Evolutionary conservation across 768 basidiomycete genomes (phyloP), one percentile per base, ranked within the genome.

Genomic region (Macrolepiota dolichaula): DNA sequence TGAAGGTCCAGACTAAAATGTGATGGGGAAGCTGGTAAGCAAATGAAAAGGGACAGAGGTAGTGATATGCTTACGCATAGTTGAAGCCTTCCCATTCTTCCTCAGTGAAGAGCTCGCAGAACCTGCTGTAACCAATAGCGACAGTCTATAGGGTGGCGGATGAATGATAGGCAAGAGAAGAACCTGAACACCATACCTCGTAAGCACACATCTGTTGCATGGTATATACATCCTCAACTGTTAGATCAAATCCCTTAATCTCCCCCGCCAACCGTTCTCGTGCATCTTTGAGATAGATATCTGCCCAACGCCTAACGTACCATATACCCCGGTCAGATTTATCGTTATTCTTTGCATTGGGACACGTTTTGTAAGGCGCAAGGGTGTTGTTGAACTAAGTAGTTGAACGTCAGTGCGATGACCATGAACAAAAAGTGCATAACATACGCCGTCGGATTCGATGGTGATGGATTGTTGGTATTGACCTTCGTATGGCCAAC

Each of bases 71-170:
- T 59, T 65, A 92, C 85, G 89, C 81, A 63, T 97, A 96, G 70
- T 92, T 84, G 71, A 94, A 96, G 0, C 93, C 93, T 69, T 91
- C 88, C 95, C 94, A 98, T 73, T 97, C 95, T 47, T 92, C 86
- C 67, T 89, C 82, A 0, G 92, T 94, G 73, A 98, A 98, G 2
- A 97, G 77, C 58, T 87, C 86, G 64, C 94, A 98, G 75, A 96
- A 98, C 64, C 87, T 88, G 15, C 92, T 94, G 69, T 93, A 96
- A 9, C 93, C 94, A 11, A 96, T 79, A 0, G 93, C 91, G 49
- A 96, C 96, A 17, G 96, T 95, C 90, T 92, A 57, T 2, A 22
- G 19, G 35, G 27, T 51, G 54, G 11, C 6, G 37, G 13, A 47
- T 58, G 7, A 17, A 10, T 11, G 6, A 42, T 12, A 19, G 12